Conservation (phyloP, 2,329 filamentous ascomycete species). For the Cladobotryum protrusum region DNA sequence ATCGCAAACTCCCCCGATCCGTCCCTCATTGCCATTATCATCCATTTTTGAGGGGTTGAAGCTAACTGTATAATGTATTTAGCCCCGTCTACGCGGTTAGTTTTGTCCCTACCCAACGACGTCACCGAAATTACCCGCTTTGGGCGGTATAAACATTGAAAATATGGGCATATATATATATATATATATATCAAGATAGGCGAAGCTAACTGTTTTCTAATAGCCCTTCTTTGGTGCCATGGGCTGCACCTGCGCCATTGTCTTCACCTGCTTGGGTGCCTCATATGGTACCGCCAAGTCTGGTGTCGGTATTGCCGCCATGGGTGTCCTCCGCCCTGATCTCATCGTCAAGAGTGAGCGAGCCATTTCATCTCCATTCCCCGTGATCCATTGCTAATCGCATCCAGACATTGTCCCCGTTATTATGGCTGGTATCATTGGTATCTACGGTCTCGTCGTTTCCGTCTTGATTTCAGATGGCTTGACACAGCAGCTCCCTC, state of each 20-base stretch:
- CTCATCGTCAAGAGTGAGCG: constrained; percentile 34
- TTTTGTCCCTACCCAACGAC: constrained; percentile 6
- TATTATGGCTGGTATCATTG: constrained; percentile 99
- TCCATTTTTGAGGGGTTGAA: neutral
- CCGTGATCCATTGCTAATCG: neutral
- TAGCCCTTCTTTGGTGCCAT: constrained; percentile 39
- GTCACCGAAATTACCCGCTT: constrained; percentile 8
- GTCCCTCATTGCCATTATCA: neutral
- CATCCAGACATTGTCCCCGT: constrained; percentile 89
- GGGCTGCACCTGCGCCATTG: constrained; percentile 39
- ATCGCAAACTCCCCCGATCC: constrained; percentile 3
- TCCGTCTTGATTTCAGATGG: constrained; percentile 38
- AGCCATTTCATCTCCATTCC: neutral
- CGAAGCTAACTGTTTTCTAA: constrained; percentile 1
- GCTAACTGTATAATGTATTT: constrained; percentile 5
- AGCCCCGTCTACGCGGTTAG: constrained; percentile 15
- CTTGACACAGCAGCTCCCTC: constrained; percentile 35
- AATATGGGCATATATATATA: no score
- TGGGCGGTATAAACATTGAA: neutral
- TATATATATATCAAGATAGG: neutral
- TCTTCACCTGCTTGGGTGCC: constrained; percentile 46
- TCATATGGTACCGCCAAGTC: constrained; percentile 40
- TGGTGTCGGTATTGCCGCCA: constrained; percentile 37
- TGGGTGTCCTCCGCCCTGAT: constrained; percentile 38
- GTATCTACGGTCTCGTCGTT: constrained; percentile 49